Evolutionary conservation across 495 filamentous ascomycete species (phyloP).

Genomic region (Lophiostoma macrostomum): DNA sequence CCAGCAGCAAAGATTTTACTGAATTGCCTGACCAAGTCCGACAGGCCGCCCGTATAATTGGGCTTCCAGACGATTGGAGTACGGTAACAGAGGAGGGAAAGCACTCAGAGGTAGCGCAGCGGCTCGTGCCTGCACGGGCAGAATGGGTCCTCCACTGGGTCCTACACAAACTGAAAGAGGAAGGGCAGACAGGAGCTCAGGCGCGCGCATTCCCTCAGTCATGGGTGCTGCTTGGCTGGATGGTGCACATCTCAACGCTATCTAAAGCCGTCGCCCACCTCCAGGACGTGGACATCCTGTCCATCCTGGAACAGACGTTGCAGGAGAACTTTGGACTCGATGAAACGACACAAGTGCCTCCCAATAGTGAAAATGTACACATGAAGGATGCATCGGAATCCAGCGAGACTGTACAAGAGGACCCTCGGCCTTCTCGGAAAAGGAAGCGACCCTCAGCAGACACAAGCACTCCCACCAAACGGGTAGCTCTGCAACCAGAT

Average conservation of each 20-base stretch:
- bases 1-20: slow-evolving; percentile 23
- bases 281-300: slow-evolving; percentile 18
- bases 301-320: slow-evolving; percentile 27
- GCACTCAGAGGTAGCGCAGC: slow-evolving; percentile 38
- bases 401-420: slow-evolving; percentile 25
- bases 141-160: slow-evolving; percentile 70
- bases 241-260: slow-evolving; percentile 25
- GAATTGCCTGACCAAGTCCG: slow-evolving; percentile 30
- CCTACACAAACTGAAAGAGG: slow-evolving; percentile 55
- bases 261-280: slow-evolving; percentile 26
- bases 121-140: slow-evolving; percentile 45
- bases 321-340: slow-evolving; percentile 26
- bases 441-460: slow-evolving; percentile 22
- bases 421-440: slow-evolving; percentile 20
- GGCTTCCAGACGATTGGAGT: slow-evolving; percentile 35
- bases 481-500: neutral
- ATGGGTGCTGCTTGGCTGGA: slow-evolving; percentile 32
- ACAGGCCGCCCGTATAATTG: slow-evolving; percentile 26
- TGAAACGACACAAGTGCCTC: neutral
- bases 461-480: slow-evolving; percentile 12
- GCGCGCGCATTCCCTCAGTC: slow-evolving; percentile 22
- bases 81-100: slow-evolving; percentile 7
- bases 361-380: neutral
- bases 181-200: slow-evolving; percentile 27
- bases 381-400: slow-evolving; percentile 8